Base-by-base conservation (phyloP, 345 rosid genomes). In the Carallia brachiata region DNA sequence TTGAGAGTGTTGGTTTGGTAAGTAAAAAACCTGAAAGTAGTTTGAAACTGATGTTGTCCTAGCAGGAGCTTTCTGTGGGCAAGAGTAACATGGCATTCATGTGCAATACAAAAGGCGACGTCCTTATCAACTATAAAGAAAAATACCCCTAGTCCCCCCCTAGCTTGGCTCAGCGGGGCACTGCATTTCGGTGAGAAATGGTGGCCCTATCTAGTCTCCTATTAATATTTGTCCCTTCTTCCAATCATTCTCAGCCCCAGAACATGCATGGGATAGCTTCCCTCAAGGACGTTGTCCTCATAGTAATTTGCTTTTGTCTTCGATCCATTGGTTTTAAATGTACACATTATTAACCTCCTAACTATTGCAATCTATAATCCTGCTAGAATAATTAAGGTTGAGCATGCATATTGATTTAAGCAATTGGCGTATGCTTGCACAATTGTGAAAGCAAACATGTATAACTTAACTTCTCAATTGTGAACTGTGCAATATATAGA, bases 21-120 rank as follows among this genome's bases (percentile, higher is more conserved):
- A 23, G n/a, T 15, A 50, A 52, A 65, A 52, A n/a, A n/a, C 17
- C 5, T 13, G 50, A 44, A 15, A 44, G 50, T 44, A 78, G 66
- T 62, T 70, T n/a, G 73, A 39, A 63, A 60, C 59, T 37, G 37
- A 57, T 23, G 60, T 52, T 80, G 79, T 80, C 76, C 65, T 71
- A 74, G 79, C 80, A 36, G 75, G 77, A 69, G 66, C 54, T 62
- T 32, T 55, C 30, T 50, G 69, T 79, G 72, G 87, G 79, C 84
- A 79, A 80, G 77, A 75, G 93, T 88, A 86, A 88, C 93, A 80
- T 88, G 93, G 93, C 82, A 86, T 78, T 86, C 93, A 84, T 83
- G 90, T 86, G 90, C 85, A 67, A 12, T 57, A 50, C 57, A 62
- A 62, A 55, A 77, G 83, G 83, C 76, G 52, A 34, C 19, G 90